Percentiles rank a stretch among this genome's conserved stretches.
Evolutionary conservation across 306 rosid species (phyloP).

Genomic region (Gillenia trifoliata): DNA sequence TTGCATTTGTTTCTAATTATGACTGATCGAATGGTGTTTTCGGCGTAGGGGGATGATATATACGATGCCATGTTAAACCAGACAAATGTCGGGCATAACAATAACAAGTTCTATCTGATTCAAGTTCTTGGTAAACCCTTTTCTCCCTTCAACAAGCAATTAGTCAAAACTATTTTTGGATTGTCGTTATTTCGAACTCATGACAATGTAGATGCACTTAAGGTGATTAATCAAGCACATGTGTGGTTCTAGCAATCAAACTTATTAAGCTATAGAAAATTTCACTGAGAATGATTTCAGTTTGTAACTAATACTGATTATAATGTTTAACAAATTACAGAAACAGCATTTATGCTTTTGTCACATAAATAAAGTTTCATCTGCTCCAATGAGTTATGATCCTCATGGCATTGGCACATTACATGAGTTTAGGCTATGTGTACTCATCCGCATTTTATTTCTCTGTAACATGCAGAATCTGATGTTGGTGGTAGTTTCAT

Average conservation of each 20-base stretch:
- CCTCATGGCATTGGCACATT: neutral
- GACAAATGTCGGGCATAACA: conserved; percentile 74
- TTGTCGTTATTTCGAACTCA: neutral
- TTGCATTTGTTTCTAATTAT: conserved; percentile 10
- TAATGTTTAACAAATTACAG: neutral
- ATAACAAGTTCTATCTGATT: conserved; percentile 82
- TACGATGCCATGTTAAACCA: conserved; percentile 93
- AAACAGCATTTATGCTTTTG: neutral
- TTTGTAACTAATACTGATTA: neutral
- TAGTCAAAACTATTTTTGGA: neutral
- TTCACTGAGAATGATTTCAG: neutral
- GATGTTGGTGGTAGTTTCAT: conserved; percentile 67
- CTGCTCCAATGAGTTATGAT: neutral
- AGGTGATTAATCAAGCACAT: neutral
- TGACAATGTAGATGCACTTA: neutral
- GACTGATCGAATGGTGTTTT: neutral
- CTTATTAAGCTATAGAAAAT: neutral
- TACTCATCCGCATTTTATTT: neutral
- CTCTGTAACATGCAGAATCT: conserved; percentile 53
- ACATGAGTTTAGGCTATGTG: neutral
- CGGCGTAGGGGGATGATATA: conserved; percentile 64
- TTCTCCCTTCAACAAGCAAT: neutral
- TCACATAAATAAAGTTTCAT: neutral
- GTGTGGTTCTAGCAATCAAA: neutral
- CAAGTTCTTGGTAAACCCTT: conserved; percentile 73